These are phyloP conservation scores for Chalciporus pseudorubinellus DNA, from an alignment of 768 basidiomycete genomes.

Conservation along the genomic window DNA sequence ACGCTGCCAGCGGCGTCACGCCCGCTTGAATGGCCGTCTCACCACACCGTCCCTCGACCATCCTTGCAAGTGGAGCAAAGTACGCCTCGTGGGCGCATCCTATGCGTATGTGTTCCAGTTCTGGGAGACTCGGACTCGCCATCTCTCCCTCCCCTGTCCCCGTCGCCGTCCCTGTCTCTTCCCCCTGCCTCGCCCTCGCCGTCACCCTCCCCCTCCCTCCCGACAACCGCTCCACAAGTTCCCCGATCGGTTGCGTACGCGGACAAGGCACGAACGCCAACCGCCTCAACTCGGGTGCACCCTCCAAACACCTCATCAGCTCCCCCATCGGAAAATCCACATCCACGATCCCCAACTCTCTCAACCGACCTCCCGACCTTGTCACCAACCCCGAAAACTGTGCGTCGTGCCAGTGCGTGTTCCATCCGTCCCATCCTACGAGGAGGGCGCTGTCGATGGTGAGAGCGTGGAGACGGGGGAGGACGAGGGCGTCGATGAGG, in stretches of 20 bases:
- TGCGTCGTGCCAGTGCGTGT: background rate
- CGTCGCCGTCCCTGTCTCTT: no score
- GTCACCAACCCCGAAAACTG: background rate
- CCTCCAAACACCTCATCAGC: background rate
- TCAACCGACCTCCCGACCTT: background rate
- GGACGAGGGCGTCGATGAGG: slow-evolving; percentile 19
- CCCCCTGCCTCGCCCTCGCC: no score
- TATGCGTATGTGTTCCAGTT: slow-evolving; percentile 7
- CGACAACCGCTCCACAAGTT: background rate
- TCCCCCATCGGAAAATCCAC: slow-evolving; percentile 1
- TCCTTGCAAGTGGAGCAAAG: slow-evolving; percentile 12
- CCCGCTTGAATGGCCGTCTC: slow-evolving; percentile 6
- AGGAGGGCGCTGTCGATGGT: slow-evolving; percentile 23
- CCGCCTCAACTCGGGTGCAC: background rate
- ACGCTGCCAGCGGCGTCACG: slow-evolving; percentile 11
- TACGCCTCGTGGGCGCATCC: slow-evolving; percentile 22
- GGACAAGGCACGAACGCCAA: background rate
- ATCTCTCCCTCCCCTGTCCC: no score
- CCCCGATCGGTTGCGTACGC: background rate
- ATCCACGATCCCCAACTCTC: background rate
- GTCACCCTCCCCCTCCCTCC: no score
- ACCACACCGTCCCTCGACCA: slow-evolving; percentile 21
- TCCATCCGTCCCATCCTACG: slow-evolving; percentile 11
- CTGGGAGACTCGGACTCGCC: no score
- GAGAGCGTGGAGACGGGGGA: slow-evolving; percentile 22